Evolutionary conservation across 2,329 filamentous ascomycete species (phyloP).

Genomic region (Xylariaceae sp.): DNA sequence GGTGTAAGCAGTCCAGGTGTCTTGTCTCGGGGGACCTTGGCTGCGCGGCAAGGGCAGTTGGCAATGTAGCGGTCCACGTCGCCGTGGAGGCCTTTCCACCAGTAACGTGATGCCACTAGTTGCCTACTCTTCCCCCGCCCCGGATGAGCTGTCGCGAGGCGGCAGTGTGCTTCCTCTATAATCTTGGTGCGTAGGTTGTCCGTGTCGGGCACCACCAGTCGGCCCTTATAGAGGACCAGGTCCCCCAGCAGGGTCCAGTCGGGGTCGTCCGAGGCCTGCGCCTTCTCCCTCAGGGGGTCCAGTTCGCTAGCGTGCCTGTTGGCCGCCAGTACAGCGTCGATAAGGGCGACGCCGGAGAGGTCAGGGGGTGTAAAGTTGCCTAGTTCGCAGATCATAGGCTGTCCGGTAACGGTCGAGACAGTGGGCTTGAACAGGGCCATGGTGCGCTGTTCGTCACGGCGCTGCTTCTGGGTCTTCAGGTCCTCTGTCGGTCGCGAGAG

Average conservation of each 20-base stretch:
- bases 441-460: background rate
- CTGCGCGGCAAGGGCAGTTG: background rate
- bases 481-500: background rate
- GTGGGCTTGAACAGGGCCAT: background rate
- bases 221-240: background rate
- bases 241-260: background rate
- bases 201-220: background rate
- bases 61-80: background rate
- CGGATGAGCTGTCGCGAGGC: background rate
- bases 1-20: background rate
- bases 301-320: background rate
- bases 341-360: background rate
- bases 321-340: background rate
- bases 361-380: background rate
- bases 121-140: background rate
- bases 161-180: background rate
- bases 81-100: background rate
- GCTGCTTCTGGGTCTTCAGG: background rate
- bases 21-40: background rate
- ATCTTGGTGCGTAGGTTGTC: background rate
- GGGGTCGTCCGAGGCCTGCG: background rate
- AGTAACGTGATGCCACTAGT: background rate
- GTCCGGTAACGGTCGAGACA: background rate
- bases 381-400: background rate
- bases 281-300: background rate